Evolutionary conservation across 2,329 filamentous ascomycete species (phyloP).

Genomic region (Verticillium nubilum): DNA sequence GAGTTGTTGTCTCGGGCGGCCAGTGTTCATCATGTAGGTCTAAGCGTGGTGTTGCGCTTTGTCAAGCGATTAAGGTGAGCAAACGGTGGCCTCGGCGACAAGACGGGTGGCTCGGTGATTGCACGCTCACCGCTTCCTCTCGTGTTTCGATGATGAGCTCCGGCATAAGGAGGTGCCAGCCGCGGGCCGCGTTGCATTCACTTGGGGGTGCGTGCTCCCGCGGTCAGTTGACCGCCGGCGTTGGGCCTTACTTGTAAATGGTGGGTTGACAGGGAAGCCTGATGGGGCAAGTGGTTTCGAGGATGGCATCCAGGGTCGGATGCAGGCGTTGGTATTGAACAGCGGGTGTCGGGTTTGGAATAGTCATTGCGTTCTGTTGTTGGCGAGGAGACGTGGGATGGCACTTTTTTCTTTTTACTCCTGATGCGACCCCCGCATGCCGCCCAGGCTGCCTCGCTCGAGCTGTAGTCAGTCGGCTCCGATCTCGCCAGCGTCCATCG

Average conservation of each 20-base stretch:
- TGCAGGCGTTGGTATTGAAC: background rate
- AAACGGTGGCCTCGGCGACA: background rate
- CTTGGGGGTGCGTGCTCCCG: background rate
- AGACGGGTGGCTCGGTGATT: background rate
- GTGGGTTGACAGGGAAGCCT: background rate
- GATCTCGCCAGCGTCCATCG: background rate
- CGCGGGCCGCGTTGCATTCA: background rate
- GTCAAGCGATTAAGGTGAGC: background rate
- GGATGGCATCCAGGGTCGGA: background rate
- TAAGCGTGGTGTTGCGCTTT: background rate
- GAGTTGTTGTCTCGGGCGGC: background rate
- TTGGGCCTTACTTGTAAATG: background rate
- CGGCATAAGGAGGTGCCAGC: background rate
- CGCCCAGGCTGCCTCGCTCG: background rate
- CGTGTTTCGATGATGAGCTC: background rate
- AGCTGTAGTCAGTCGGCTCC: background rate
- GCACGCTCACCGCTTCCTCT: background rate
- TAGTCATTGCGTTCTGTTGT: background rate
- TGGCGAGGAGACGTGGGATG: background rate
- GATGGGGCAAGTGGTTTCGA: background rate
- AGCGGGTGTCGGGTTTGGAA: background rate
- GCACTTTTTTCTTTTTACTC: background rate
- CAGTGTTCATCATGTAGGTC: background rate
- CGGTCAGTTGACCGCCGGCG: background rate
- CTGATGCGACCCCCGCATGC: background rate